Evolutionary conservation across 305 asterid genomes (phyloP), one percentile per base, ranked within the genome.

Genomic region (Andrographis paniculata): DNA sequence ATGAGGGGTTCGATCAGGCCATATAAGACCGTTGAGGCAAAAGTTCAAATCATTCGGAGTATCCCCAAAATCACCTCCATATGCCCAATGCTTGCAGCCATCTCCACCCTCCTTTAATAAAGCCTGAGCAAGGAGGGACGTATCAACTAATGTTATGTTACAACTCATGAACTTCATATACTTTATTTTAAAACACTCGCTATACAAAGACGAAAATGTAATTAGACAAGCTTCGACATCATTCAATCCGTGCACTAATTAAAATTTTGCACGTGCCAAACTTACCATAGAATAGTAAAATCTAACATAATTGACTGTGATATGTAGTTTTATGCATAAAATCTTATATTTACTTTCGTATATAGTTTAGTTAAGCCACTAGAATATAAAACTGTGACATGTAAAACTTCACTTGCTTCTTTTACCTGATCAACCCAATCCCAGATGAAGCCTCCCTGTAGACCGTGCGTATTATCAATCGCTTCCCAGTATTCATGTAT

Each of bases 381-480:
- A 55, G 13, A 58, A 41, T 4, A 2, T 33, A 52, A 52, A 41
- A 58, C 23, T 46, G 38, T 17, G 17, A 49, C 17, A 9, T 35
- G 35, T 14, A 45, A 56, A 61, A 30, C 21, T 45, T 43, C 23
- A 24, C 33, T 47, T 42, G 21, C 53, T 58, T 52, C 53, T 58
- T 60, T 50, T 20, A 91, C 96, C 96, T 91, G 96, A 71, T 91
- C 96, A 78, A 71, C 99, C 99, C 99, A 91, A 27, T 91, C 99
- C 99, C 99, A 91, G 52, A 91, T 86, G 71, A 91, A 86, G 55
- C 99, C 99, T 64, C 99, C 99, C 67, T 91, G 99, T 38, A 91
- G 92, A 63, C 99, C 99, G 71, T 86, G 80, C 28, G 88, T 91
- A 78, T 55, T 77, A 68, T 91, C 99, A 58, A 91, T 86, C 62